Base-by-base conservation (phyloP, 1,284 basidiomycete genomes). In the Cryptococcus sp. region DNA sequence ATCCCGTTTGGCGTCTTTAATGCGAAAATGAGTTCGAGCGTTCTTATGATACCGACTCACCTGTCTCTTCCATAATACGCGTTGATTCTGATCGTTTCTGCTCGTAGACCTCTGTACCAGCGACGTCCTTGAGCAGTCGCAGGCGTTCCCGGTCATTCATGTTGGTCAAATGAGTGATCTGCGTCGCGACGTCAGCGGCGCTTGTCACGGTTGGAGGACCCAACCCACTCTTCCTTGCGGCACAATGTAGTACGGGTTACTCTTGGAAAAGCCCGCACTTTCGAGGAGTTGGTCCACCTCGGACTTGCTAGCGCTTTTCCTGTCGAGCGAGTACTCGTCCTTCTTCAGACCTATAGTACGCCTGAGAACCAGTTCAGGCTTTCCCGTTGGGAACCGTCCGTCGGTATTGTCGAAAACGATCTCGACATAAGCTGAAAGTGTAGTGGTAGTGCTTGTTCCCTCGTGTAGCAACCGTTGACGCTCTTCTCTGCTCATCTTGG, bases 221-320 rank as follows among this genome's bases (percentile, higher is more conserved):
- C 38, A 29, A 83, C 87, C 76, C 69, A 94, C 93, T 55, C 95
- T 83, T 58, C 95, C 95, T 81, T 99, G 95, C 0, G 95, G 95
- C 0, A 99, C 95, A 63, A 99, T 99, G 73, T 99, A 99, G 79
- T 99, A 99, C 0, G 96, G 96, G 70, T 99, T 99, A 39, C 89
- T 90, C 73, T 92, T 89, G 76, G 90, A 93, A 80, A 99, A 99
- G 2, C 96, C 95, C 0, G 96, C 96, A 68, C 87, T 90, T 77
- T 97, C 93, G 26, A 97, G 84, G 19, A 97, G 81, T 71, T 91
- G 94, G 91, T 95, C 94, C 23, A 99, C 92, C 69, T 99, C 96
- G 5, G 93, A 93, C 78, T 97, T 98, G 77, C 87, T 91, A 0
- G 91, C 89, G 40, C 70, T 73, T 81, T 97, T 98, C 80, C 90